A percentile compares a stretch with the other conserved stretches of the same genome.
phyloP scores from a whole-genome alignment of 164 flowering plant species.

The Warburgia ugandensis region DNA sequence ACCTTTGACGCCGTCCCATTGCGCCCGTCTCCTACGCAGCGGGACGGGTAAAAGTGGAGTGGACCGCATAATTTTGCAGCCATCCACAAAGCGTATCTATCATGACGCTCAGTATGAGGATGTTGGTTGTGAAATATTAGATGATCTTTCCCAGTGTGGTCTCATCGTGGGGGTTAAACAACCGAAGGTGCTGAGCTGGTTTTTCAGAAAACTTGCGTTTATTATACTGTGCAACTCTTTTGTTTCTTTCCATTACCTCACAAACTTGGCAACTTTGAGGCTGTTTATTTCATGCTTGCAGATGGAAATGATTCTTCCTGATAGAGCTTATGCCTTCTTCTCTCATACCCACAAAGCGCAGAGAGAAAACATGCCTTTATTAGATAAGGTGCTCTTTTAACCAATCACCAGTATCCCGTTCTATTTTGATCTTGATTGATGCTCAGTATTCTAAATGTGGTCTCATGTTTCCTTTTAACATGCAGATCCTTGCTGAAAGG shows the following conservation, averaged over 20 bases:
- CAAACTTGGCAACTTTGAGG: not conserved
- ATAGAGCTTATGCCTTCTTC: slow-evolving; percentile 87
- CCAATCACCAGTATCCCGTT: too few relatives aligned
- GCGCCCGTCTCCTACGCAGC: slow-evolving; percentile 71
- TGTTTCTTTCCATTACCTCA: not conserved
- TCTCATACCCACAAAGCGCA: slow-evolving; percentile 99
- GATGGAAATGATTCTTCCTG: slow-evolving; percentile 92
- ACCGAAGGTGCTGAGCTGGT: slow-evolving; percentile 55
- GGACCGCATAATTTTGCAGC: slow-evolving; percentile 76
- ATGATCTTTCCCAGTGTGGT: slow-evolving; percentile 92
- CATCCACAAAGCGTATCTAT: slow-evolving; percentile 89
- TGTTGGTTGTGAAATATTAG: slow-evolving; percentile 93
- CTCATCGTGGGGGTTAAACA: slow-evolving; percentile 86
- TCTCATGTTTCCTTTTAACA: not conserved
- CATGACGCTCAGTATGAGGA: slow-evolving; percentile 87
- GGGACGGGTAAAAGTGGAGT: slow-evolving; percentile 55
- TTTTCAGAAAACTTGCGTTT: not conserved
- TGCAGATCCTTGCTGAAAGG: slow-evolving; percentile 66
- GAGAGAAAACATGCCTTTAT: slow-evolving; percentile 89
- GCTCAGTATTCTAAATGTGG: not conserved
- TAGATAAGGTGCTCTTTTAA: slow-evolving; percentile 57
- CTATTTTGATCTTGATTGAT: too few relatives aligned
- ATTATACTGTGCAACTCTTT: not conserved
- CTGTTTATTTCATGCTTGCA: slow-evolving; percentile 22
- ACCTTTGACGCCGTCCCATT: slow-evolving; percentile 86